Conservation (phyloP, 2,329 filamentous ascomycete species). For the Exophiala alcalophila region DNA sequence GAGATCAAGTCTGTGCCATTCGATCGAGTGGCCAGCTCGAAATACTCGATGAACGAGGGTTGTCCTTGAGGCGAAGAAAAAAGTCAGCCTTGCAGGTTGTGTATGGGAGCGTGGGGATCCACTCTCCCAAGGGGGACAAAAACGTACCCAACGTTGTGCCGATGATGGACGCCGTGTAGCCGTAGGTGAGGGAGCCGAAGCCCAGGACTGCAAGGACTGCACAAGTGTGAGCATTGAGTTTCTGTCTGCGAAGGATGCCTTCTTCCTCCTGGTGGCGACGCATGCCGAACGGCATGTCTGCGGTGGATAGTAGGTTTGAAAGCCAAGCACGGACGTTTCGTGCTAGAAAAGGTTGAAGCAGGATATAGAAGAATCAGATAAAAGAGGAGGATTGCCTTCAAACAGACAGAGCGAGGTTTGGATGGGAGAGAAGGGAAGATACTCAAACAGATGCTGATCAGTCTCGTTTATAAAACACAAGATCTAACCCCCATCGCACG, state of each 20-base stretch:
- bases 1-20: conserved; percentile 26
- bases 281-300: no score
- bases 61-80: conserved; percentile 31
- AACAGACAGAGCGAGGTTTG: no score
- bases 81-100: neutral
- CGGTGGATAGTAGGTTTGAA: no score
- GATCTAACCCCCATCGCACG: no score
- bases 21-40: conserved; percentile 20
- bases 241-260: conserved; percentile 19
- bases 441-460: no score
- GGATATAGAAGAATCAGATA: no score
- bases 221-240: conserved; percentile 21
- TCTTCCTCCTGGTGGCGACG: conserved; percentile 16
- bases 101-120: no score
- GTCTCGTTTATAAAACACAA: no score
- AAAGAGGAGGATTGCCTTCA: no score
- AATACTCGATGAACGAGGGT: conserved; percentile 44
- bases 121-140: neutral
- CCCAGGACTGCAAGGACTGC: conserved; percentile 22
- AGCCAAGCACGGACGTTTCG: no score
- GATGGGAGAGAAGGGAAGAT: no score
- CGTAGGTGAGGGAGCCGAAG: conserved; percentile 25
- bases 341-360: no score
- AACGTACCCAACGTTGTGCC: conserved; percentile 29
- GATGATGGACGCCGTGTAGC: conserved; percentile 27